Evolutionary conservation across 805 yeast species (phyloP).

Genomic region (Candida anglica): DNA sequence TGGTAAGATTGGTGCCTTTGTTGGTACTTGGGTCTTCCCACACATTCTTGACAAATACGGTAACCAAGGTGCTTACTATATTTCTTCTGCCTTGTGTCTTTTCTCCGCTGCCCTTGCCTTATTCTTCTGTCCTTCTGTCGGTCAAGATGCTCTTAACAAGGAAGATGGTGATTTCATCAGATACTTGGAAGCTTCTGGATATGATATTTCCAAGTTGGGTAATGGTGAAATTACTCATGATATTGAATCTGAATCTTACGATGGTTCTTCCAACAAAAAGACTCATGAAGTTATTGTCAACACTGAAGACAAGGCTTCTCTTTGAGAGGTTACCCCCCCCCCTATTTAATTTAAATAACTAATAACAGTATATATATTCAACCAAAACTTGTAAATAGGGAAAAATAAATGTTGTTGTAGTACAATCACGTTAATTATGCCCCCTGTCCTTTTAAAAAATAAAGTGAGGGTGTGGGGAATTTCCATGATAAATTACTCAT

Average conservation of each 20-base stretch:
- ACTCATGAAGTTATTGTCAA: slow-evolving; percentile 19
- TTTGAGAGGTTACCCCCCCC: no score
- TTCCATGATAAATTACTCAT: no score
- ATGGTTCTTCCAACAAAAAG: no score
- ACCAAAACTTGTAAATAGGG: no score
- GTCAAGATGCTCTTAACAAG: slow-evolving; percentile 73
- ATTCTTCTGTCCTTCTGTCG: slow-evolving; percentile 71
- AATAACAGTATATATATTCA: no score
- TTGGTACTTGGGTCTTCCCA: slow-evolving; percentile 81
- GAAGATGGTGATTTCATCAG: slow-evolving; percentile 73
- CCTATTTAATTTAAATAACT: no score
- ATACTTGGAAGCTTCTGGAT: slow-evolving; percentile 66
- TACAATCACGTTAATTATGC: no score
- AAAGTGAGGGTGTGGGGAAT: no score
- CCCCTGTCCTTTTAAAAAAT: no score
- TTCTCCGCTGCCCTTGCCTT: slow-evolving; percentile 62
- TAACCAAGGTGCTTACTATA: slow-evolving; percentile 69
- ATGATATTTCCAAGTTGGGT: slow-evolving; percentile 61
- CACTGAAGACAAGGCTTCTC: neutral
- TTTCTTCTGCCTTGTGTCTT: slow-evolving; percentile 68
- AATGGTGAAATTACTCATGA: slow-evolving; percentile 12
- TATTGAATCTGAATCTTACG: slow-evolving; percentile 5
- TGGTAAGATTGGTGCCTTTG: slow-evolving; percentile 86
- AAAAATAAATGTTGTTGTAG: no score
- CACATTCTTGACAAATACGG: slow-evolving; percentile 62